Base-by-base conservation (phyloP, 148 eudicot species). In the Heliamphora exappendiculata region DNA sequence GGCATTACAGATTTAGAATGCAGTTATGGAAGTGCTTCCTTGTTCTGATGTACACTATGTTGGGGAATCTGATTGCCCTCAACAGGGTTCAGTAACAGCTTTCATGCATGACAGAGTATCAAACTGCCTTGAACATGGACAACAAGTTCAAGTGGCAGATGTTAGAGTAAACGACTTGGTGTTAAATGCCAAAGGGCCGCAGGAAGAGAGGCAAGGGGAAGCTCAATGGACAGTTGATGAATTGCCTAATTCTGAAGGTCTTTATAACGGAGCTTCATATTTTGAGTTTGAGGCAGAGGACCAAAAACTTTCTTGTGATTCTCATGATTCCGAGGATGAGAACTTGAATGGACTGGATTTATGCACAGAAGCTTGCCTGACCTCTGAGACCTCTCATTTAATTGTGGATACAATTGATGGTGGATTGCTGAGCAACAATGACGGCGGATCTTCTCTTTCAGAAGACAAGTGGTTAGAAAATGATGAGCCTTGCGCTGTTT, bases 401-500 rank as follows among this genome's bases (percentile, higher is more conserved):
- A 82, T 82, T 65, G 81, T 84, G 54, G 83, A 88, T 83, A 85
- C 91, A 70, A 86, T 78, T 77, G 94, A 88, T 59, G 78, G 81
- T 78, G 94, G 78, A 41, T 57, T 85, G 2, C 78, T 74, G 65
- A 58, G 68, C 74, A 81, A 76, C 49, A 73, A 78, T 75, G 80
- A 84, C 71, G 82, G 81, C 16, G 89, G 82, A 49, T 76, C 84
- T 42, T 80, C 86, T 57, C 55, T 72, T 82, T 78, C 83, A 26
- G 88, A 84, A 78, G 64, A 82, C 45, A 72, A 81, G 74, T 90
- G 91, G 86, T 85, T 90, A 0, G 91, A 88, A 70, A 80, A 71
- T 39, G 94, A 87, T 85, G 93, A 89, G 82, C 79, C 96, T 76
- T 77, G 87, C 74, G 87, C 99, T 74, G 92, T 95, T 75, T 95